Base-by-base conservation (phyloP, 2,329 filamentous ascomycete species). In the Cladosporium sp. region DNA sequence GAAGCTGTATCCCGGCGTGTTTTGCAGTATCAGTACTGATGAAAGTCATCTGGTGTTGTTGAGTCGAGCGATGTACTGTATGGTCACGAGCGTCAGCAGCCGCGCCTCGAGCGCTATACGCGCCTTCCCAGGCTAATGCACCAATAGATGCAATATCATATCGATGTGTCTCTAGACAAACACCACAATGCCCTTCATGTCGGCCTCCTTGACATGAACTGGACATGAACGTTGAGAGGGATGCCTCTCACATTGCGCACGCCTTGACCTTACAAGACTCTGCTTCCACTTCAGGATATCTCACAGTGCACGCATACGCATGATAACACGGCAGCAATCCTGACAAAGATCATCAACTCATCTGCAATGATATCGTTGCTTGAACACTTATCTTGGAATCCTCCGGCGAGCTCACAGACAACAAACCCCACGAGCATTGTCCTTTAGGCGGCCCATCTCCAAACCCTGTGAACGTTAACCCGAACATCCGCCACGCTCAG, bases 401-500 rank as follows among this genome's bases (percentile, higher is more conserved):
- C n/a, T n/a, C 39, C 39, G n/a, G 39, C 39, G 39, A 23, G 39
- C 39, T 4, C 39, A 46, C n/a, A 46, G 39, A 46, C 39, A n/a
- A 43, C 36, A 11, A 46, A 11, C 39, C 39, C 39, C 39, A 46
- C n/a, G n/a, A 46, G 39, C 39, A 46, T 46, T 21, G 39, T 46
- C 39, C 39, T 23, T 14, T 13, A 4, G 14, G 39, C 39, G 39
- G 39, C 39, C 39, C 39, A 46, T 46, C 39, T 46, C 39, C 11
- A n/a, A n/a, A 46, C n/a, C 39, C 39, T 46, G 39, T 8, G 11
- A 32, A 39, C 54, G 28, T 32, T 57, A 16, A 13, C 54, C 54
- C 54, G 32, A 57, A 57, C 54, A 25, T 57, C 54, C 54, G 54
- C 54, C 54, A 57, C 21, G 32, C 30, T 34, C 54, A 34, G 32